Percentiles rank a stretch among this genome's conserved stretches.
phyloP scores from a whole-genome alignment of 2,329 filamentous ascomycete genomes.

The Verticillium longisporum region DNA sequence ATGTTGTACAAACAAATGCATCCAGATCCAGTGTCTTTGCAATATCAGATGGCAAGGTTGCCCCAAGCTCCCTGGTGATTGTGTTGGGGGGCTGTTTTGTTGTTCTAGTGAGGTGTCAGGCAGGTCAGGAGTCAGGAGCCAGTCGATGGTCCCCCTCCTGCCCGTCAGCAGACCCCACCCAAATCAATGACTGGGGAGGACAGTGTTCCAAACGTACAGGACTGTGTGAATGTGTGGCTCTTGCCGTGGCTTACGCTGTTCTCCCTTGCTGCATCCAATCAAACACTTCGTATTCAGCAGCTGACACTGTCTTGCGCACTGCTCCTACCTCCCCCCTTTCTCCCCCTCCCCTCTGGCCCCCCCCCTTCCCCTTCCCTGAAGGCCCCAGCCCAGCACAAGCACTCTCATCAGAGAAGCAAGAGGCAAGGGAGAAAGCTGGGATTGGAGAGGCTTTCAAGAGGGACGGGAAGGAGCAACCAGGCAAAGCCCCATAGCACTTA shows the following conservation, averaged over 20 bases:
- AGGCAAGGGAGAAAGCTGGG: constrained; percentile 19
- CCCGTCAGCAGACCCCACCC: background rate
- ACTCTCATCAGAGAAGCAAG: constrained; percentile 6
- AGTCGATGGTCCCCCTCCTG: background rate
- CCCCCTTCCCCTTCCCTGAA: background rate
- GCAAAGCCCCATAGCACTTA: background rate
- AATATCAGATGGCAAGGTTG: background rate
- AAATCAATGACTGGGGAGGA: background rate
- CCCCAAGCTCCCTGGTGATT: background rate
- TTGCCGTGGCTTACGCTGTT: background rate
- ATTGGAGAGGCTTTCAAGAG: constrained; percentile 19
- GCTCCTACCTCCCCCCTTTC: background rate
- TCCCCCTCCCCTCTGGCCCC: background rate
- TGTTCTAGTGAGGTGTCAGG: background rate
- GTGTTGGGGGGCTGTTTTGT: background rate
- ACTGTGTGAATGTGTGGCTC: background rate
- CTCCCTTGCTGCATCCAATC: background rate
- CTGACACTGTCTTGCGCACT: background rate
- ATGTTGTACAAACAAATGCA: background rate
- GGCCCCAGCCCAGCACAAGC: background rate
- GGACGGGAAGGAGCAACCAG: background rate
- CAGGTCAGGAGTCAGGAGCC: background rate
- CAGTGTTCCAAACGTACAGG: background rate
- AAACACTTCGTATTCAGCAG: background rate
- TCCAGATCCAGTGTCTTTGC: background rate